Evolutionary conservation across 352 stramenopile species (phyloP), one percentile per base, ranked within the genome.

Genomic region (Phytophthora constricta): DNA sequence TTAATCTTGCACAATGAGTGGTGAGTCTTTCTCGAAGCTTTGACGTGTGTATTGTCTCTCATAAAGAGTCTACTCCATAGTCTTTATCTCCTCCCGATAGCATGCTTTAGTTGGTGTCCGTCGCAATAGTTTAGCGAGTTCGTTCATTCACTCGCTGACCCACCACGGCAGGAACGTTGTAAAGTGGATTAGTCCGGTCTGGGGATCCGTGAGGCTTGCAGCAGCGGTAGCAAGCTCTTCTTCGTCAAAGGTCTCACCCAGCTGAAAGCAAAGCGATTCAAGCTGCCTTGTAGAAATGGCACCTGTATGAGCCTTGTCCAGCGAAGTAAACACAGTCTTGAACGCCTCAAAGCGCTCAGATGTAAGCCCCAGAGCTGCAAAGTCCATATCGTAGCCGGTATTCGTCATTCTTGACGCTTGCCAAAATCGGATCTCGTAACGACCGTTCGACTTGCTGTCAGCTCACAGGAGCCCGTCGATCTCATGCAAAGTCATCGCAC

Each of bases 161-260:
- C 82, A 91, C 82, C 82, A 91, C 9, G 71, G 65, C 3, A 91
- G 58, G 66, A 91, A 91, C n/a, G 72, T 74, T 23, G 54, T 26
- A 57, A 91, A 91, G 57, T 87, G 77, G 58, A 91, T 86, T 34
- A 91, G 69, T 1, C 76, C 79, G 0, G 82, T 85, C 31, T 84
- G 55, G 0, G 79, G 64, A 55, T 91, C 76, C 52, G 74, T 62
- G 19, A 89, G 72, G 57, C 79, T 89, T 26, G 79, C 67, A 43
- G 62, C 48, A 23, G 80, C 82, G 42, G 83, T 72, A 4, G 68
- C 62, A 1, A 89, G 62, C 52, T 91, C 82, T 43, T 91, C 82
- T 10, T 78, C 63, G 34, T 91, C 82, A 8, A 91, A 71, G 50
- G 72, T 65, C 50, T 91, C 82, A 22, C 80, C 82, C 26, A 91